Evolutionary conservation across 805 yeast genomes (phyloP), one percentile per base, ranked within the genome.

Genomic region (Metschnikowia similis): DNA sequence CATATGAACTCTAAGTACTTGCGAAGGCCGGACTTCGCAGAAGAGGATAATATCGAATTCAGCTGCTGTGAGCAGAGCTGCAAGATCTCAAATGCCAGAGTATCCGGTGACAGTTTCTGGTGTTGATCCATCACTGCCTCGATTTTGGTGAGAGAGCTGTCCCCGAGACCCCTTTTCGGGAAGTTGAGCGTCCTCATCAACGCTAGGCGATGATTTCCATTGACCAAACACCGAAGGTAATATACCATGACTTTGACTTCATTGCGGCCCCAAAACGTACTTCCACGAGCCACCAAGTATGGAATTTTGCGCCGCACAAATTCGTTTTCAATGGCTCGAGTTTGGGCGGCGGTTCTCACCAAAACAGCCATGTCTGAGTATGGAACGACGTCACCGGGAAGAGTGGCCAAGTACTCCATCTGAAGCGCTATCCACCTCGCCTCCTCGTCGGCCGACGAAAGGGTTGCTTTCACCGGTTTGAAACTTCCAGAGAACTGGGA

Each of bases 241-340:
- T 85, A 87, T 39, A 89, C 52, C 50, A 87, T 74, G 0, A 80
- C 66, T 21, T 74, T 71, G 13, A 89, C 83, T 59, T 88, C 96
- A 49, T 79, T 80, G 37, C 85, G 66, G 37, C 86, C 89, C 92
- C 95, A 88, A 59, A 89, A 87, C 1, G 89, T 84, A 40, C 73
- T 74, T 0, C 97, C 97, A 47, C 84, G 83, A 0, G 86, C 73
- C 50, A 90, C 76, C 8, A 69, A 66, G 58, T 87, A 87, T 0
- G 94, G 90, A 2, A 90, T 76, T 4, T 77, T 70, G 2, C 66
- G 63, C 43, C 68, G 73, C 1, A 80, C 71, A 26, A 92, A 67
- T 16, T 81, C 85, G 31, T 76, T 77, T 60, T 90, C 97, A 8
- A 90, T 69, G 4, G 66, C 72, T 46, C 86, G 68, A 0, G 89